phyloP scores from a whole-genome alignment of 148 eudicot species.

The Spergularia bocconei region DNA sequence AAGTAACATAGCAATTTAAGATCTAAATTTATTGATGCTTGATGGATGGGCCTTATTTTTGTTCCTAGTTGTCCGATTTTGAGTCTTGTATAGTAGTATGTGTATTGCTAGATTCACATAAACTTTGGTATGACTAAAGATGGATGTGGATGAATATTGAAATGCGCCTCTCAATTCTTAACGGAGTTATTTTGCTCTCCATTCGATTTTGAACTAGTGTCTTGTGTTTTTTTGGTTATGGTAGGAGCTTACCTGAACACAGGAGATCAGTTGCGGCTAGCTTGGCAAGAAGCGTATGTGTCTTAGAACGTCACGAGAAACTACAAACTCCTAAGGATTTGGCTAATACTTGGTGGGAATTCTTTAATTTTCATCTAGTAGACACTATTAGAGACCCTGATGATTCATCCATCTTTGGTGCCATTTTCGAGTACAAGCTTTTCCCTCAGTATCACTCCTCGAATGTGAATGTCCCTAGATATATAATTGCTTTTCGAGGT shows the following conservation, averaged over 20 bases:
- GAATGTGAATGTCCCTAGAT: conserved; percentile 33
- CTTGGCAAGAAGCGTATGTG: conserved; percentile 52
- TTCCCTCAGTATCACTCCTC: not conserved
- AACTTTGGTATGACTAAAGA: too few relatives aligned
- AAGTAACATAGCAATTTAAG: too few relatives aligned
- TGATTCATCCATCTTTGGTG: conserved; percentile 62
- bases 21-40: not conserved
- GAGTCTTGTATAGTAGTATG: too few relatives aligned
- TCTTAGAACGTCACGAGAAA: conserved; percentile 42
- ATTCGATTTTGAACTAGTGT: not conserved
- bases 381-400: conserved; percentile 39
- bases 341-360: conserved; percentile 73
- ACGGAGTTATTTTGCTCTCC: too few relatives aligned
- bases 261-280: conserved; percentile 57
- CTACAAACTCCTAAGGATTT: conserved; percentile 38
- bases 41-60: too few relatives aligned
- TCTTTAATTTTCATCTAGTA: conserved; percentile 37
- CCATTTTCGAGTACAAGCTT: conserved; percentile 43
- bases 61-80: too few relatives aligned
- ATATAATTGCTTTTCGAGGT: conserved; percentile 65
- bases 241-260: conserved; percentile 46
- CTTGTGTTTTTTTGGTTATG: not conserved
- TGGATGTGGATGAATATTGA: too few relatives aligned
- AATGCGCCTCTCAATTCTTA: too few relatives aligned
- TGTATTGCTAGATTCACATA: too few relatives aligned